Percentiles rank a stretch among this genome's conserved stretches.
These are phyloP conservation scores for Mucor sp. DNA, from an alignment of 371 early-diverging fungal genomes.

Conservation along the genomic window DNA sequence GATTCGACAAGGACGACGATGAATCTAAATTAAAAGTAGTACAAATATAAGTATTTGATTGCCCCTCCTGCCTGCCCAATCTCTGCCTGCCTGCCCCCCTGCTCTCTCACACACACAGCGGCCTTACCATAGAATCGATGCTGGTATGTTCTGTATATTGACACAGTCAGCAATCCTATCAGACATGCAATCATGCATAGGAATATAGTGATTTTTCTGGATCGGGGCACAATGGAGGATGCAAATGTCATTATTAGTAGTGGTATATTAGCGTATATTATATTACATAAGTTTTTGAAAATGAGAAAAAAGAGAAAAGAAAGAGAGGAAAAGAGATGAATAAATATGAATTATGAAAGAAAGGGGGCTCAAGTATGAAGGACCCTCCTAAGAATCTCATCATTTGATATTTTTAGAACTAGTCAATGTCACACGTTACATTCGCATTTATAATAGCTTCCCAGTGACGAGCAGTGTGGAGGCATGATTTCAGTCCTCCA, in stretches of 20 bases:
- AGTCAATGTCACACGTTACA: background rate
- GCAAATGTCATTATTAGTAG: background rate
- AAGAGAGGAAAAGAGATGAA: background rate
- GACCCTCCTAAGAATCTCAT: background rate
- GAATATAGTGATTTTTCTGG: slow-evolving; percentile 4
- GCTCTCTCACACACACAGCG: too few species aligned
- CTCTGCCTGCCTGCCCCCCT: background rate
- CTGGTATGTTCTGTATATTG: slow-evolving; percentile 6
- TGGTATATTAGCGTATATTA: background rate
- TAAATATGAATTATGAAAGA: background rate
- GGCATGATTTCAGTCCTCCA: background rate
- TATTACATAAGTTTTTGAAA: background rate
- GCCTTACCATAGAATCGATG: background rate
- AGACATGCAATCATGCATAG: slow-evolving; percentile 1
- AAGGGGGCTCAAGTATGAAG: background rate
- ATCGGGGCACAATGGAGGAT: slow-evolving; percentile 3
- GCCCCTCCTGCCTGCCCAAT: background rate
- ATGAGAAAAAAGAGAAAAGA: background rate
- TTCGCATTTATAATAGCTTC: background rate
- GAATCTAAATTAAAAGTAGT: slow-evolving; percentile 1
- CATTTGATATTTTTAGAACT: background rate
- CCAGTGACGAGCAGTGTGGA: background rate
- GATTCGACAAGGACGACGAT: background rate
- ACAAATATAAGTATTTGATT: background rate
- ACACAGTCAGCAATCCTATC: background rate